Percentiles rank a stretch among this genome's conserved stretches.
phyloP scores from a whole-genome alignment of 495 filamentous ascomycete species.

The Aspergillus hancockii region DNA sequence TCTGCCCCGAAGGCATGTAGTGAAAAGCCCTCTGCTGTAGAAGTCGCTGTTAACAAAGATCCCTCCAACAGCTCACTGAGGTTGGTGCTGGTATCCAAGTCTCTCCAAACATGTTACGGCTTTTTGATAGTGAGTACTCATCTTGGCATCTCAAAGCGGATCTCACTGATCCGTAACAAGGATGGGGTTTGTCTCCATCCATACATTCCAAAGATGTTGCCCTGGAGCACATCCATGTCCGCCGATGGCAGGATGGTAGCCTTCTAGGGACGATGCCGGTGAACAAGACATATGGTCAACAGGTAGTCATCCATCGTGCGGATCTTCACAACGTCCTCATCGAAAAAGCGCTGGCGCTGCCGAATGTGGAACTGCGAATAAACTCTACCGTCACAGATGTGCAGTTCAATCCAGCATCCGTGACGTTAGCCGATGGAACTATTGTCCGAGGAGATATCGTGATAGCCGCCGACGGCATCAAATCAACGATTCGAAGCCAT shows the following conservation, averaged over 20 bases:
- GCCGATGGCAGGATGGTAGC: slow-evolving; percentile 43
- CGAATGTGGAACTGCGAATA: slow-evolving; percentile 38
- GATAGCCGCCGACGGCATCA: slow-evolving; percentile 51
- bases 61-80: slow-evolving; percentile 42
- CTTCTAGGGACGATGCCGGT: slow-evolving; percentile 41
- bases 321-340: slow-evolving; percentile 47
- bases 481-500: slow-evolving; percentile 38
- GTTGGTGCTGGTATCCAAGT: slow-evolving; percentile 82
- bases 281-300: slow-evolving; percentile 44
- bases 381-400: slow-evolving; percentile 38
- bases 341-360: slow-evolving; percentile 34
- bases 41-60: neutral
- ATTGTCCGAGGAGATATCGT: slow-evolving; percentile 42
- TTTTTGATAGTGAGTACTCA: slow-evolving; percentile 56
- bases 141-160: neutral
- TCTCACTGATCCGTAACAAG: slow-evolving; percentile 21
- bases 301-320: slow-evolving; percentile 45
- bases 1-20: slow-evolving; percentile 36
- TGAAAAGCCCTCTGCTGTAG: neutral
- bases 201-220: slow-evolving; percentile 42
- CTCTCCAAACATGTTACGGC: slow-evolving; percentile 72
- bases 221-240: slow-evolving; percentile 44
- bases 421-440: slow-evolving; percentile 36
- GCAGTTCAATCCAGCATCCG: slow-evolving; percentile 30
- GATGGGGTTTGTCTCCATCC: slow-evolving; percentile 44